Conservation (phyloP, 768 basidiomycete genomes). For the Botryobasidium botryosum region DNA sequence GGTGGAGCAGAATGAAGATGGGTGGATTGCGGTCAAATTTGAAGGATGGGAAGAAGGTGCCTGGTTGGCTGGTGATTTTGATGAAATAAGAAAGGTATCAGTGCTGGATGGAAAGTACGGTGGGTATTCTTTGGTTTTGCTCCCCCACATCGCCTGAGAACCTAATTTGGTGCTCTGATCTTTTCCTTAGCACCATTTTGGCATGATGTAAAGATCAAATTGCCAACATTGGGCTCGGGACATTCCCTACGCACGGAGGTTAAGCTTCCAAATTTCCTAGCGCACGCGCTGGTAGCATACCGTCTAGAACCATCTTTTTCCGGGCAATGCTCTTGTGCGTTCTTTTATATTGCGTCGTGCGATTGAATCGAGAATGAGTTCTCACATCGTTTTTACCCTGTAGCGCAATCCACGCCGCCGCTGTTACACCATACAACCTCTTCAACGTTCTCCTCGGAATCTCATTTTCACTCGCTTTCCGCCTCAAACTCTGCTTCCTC, state of each 20-base stretch:
- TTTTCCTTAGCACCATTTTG: not conserved
- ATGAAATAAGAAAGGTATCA: constrained; percentile 19
- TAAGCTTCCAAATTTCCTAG: constrained; percentile 37
- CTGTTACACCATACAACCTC: not conserved
- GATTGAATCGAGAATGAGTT: too few species aligned
- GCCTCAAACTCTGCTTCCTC: constrained; percentile 31
- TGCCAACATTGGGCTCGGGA: too few species aligned
- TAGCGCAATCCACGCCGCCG: constrained; percentile 8
- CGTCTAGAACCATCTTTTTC: constrained; percentile 25
- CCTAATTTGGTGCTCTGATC: not conserved
- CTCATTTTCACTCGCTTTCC: constrained; percentile 25
- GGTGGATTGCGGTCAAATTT: constrained; percentile 38
- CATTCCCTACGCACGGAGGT: constrained; percentile 27
- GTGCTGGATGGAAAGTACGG: constrained; percentile 26
- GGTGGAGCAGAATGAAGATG: constrained; percentile 13
- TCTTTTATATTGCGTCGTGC: too few species aligned
- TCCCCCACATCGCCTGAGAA: not conserved
- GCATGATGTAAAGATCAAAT: not conserved
- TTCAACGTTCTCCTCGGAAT: not conserved
- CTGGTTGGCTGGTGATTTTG: constrained; percentile 47
- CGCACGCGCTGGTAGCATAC: constrained; percentile 51
- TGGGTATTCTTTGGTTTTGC: constrained; percentile 21
- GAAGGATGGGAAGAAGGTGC: constrained; percentile 32
- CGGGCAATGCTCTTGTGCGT: constrained; percentile 20
- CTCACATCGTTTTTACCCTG: too few species aligned